Percentiles rank a stretch among this genome's conserved stretches.
These are phyloP conservation scores for Dactylellina parvicollis DNA, from an alignment of 2,329 filamentous ascomycete genomes.

Conservation along the genomic window DNA sequence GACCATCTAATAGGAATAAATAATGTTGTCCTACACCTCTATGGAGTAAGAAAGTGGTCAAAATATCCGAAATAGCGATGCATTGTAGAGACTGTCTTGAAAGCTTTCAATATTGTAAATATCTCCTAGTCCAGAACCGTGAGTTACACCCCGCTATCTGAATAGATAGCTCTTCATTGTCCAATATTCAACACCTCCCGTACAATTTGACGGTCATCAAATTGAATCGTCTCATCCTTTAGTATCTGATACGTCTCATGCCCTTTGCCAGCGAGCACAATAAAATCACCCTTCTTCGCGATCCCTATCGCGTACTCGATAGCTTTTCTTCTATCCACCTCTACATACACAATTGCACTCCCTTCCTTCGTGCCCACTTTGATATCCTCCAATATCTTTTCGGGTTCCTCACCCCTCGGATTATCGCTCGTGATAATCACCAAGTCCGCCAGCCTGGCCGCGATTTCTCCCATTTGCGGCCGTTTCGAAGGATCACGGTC, in stretches of 20 bases:
- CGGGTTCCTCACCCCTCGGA: constrained; percentile 22
- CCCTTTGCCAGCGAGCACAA: constrained; percentile 37
- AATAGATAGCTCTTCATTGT: neutral
- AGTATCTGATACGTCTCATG: constrained; percentile 39
- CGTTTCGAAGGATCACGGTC: constrained; percentile 24
- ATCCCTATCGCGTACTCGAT: constrained; percentile 30
- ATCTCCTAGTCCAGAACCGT: no score
- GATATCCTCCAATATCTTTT: constrained; percentile 18
- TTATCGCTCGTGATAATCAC: constrained; percentile 40
- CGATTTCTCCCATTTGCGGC: constrained; percentile 29
- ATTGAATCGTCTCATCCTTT: constrained; percentile 2
- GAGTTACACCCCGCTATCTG: no score
- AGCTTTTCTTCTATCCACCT: constrained; percentile 30
- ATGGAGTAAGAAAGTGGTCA: no score
- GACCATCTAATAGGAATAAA: no score
- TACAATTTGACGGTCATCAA: constrained; percentile 29
- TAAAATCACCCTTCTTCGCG: constrained; percentile 21
- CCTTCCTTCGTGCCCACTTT: constrained; percentile 1
- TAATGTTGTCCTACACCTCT: no score
- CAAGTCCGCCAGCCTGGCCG: constrained; percentile 18
- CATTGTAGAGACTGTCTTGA: no score
- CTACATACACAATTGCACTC: neutral
- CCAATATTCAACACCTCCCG: constrained; percentile 6
- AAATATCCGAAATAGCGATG: no score
- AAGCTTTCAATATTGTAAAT: no score